Base-by-base conservation (phyloP, 495 filamentous ascomycete genomes). In the Schizothecium vesticola region DNA sequence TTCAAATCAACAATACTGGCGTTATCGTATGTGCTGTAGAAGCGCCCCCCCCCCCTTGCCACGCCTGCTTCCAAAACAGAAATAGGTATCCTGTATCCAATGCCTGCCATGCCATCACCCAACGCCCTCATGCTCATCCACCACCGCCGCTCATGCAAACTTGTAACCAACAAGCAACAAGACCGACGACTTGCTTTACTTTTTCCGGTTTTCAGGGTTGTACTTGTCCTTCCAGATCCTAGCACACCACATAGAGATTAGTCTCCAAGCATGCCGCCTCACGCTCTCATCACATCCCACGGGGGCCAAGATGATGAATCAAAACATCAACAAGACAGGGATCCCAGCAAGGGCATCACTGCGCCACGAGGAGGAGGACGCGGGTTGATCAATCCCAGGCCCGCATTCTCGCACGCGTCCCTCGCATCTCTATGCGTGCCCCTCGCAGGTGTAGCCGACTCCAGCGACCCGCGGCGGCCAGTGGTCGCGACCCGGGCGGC, bases 201-300 rank as follows among this genome's bases (percentile, higher is more conserved):
- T 81, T 71, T 81, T 81, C 74, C 75, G 73, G 72, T 84, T 79
- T 78, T 76, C 89, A 82, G 69, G 92, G 75, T 91, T 87, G 79
- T 97, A 97, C 79, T 97, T 97, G 60, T 94, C 91, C 77, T 97
- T 97, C 93, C 93, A 96, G 70, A 97, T 96, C 93, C 93, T 97
- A 74, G 43, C 64, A 64, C 58, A 28, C 23, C 22, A 19, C 60
- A 61, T 13, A 19, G 19, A n/a, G 16, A n/a, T 51, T 51, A 51
- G 43, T 8, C 7, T n/a, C 43, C 43, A 51, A 51, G 6, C 16
- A 51, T 51, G 43, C 43, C 43, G 43, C 43, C 19, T n/a, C 6
- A 51, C 43, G 19, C 1, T 8, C 60, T 61, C 26, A 29, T 61
- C 25, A 28, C 60, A 51, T 51, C 19, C 12, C 13, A 16, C 13